These are phyloP conservation scores for Phytophthora parvispora DNA, from an alignment of 352 stramenopile species.

Conservation along the genomic window DNA sequence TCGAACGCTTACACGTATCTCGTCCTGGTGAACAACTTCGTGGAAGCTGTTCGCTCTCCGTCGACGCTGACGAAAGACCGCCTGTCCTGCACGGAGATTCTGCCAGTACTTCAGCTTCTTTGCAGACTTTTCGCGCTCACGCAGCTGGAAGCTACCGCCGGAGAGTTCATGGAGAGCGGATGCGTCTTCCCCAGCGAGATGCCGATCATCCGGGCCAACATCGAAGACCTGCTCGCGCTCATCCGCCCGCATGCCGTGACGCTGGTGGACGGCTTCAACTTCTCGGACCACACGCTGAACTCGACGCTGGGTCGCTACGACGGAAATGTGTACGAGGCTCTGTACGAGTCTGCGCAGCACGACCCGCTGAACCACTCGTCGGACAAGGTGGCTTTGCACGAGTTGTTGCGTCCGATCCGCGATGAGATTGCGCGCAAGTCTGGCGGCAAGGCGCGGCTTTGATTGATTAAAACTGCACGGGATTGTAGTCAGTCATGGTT, in stretches of 20 bases:
- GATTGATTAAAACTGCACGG: slow-evolving; percentile 3
- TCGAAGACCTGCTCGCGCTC: slow-evolving; percentile 58
- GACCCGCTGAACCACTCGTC: slow-evolving; percentile 70
- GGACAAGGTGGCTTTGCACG: slow-evolving; percentile 71
- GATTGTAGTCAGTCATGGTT: neutral
- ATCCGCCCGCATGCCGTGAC: slow-evolving; percentile 77
- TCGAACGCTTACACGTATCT: slow-evolving; percentile 69
- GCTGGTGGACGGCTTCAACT: slow-evolving; percentile 85
- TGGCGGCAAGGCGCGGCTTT: slow-evolving; percentile 41
- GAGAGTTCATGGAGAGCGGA: slow-evolving; percentile 77
- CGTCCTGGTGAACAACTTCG: slow-evolving; percentile 63
- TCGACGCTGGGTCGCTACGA: slow-evolving; percentile 80
- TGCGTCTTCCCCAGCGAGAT: slow-evolving; percentile 60
- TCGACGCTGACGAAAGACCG: slow-evolving; percentile 32
- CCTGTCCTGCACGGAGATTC: slow-evolving; percentile 16
- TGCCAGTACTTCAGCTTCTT: slow-evolving; percentile 63
- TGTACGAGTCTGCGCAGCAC: slow-evolving; percentile 69
- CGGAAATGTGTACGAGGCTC: slow-evolving; percentile 78
- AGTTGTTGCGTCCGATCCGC: slow-evolving; percentile 75
- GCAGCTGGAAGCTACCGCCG: slow-evolving; percentile 67
- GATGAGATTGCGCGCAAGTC: slow-evolving; percentile 42
- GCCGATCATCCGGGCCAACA: slow-evolving; percentile 52
- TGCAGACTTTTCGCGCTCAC: slow-evolving; percentile 82
- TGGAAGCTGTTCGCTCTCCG: slow-evolving; percentile 35
- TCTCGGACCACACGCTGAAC: slow-evolving; percentile 80